phyloP scores from a whole-genome alignment of 78 protist species.

The Dictyostelium purpureum region DNA sequence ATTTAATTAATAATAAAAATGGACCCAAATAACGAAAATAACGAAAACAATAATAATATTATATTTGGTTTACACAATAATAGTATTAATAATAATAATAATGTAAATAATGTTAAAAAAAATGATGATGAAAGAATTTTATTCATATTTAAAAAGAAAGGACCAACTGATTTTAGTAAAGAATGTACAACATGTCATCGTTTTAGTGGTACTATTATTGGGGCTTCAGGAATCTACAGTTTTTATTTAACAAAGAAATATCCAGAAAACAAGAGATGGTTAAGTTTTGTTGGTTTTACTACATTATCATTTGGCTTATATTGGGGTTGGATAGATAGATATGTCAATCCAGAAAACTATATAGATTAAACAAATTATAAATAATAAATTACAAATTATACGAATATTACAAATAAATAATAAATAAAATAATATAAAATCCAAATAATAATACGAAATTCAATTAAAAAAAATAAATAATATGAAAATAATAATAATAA shows the following conservation, averaged over 20 bases:
- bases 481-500: too few species aligned
- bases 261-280: neutral
- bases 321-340: neutral
- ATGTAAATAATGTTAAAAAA: neutral
- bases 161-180: neutral
- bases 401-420: too few species aligned
- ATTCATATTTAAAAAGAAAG: neutral
- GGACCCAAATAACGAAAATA: neutral
- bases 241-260: neutral
- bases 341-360: neutral
- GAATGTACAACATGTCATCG: constrained; percentile 42
- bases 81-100: neutral
- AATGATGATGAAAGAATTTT: neutral
- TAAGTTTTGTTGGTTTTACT: constrained; percentile 17
- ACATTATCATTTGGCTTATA: constrained; percentile 19
- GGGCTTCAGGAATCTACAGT: constrained; percentile 7
- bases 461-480: too few species aligned
- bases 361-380: neutral
- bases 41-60: neutral
- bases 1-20: too few species aligned
- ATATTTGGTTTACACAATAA: neutral
- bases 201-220: constrained; percentile 26
- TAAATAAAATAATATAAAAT: too few species aligned
- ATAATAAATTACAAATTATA: too few species aligned
- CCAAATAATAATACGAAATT: too few species aligned